Percentiles rank a stretch among this genome's conserved stretches.
phyloP scores from a whole-genome alignment of 202 grass and related monocot species.

The Setaria italica region DNA sequence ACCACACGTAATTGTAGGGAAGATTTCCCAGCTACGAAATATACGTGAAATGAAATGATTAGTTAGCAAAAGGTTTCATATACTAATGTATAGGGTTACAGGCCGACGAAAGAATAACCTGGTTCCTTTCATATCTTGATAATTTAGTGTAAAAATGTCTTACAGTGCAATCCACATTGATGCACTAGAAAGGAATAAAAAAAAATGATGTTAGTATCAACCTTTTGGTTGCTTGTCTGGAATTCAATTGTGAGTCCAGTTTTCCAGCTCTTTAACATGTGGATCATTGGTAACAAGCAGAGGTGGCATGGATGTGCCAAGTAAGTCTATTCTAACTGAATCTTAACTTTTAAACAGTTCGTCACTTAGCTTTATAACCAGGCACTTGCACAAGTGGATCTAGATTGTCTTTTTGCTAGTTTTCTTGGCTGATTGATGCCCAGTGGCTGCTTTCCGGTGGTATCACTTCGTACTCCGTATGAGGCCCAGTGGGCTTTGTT shows the following conservation, averaged over 20 bases:
- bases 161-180: slow-evolving; percentile 29
- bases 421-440: too few relatives aligned
- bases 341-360: neutral
- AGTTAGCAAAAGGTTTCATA: slow-evolving; percentile 37
- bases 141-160: slow-evolving; percentile 25
- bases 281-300: neutral
- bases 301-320: neutral
- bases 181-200: slow-evolving; percentile 28
- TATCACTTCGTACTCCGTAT: neutral
- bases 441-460: neutral
- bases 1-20: slow-evolving; percentile 15
- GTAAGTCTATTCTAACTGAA: neutral
- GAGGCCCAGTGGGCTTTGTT: slow-evolving; percentile 11
- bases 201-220: neutral
- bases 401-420: too few relatives aligned
- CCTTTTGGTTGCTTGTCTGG: neutral
- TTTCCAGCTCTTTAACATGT: neutral
- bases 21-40: slow-evolving; percentile 32
- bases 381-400: neutral
- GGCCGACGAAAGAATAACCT: slow-evolving; percentile 44
- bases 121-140: slow-evolving; percentile 25
- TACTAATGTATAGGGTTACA: slow-evolving; percentile 45
- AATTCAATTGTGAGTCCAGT: neutral
- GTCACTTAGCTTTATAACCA: neutral
- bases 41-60: slow-evolving; percentile 30